Conservation (phyloP, 2,329 filamentous ascomycete species). For the Fusarium sp. region DNA sequence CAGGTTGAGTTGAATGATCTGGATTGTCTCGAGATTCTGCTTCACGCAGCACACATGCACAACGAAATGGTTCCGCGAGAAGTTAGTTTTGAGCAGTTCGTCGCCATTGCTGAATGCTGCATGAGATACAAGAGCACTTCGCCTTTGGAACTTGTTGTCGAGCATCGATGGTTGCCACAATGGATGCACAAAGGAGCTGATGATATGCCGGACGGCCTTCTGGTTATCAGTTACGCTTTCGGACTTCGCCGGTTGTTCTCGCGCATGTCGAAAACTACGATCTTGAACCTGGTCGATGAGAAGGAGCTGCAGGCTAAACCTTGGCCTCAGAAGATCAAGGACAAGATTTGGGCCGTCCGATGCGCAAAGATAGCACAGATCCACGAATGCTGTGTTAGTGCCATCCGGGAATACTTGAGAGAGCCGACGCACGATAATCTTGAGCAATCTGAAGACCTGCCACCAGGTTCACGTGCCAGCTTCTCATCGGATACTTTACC, state of each 20-base stretch:
- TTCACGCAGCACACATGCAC: conserved; percentile 68
- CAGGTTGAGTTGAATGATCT: conserved; percentile 63
- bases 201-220: conserved; percentile 64
- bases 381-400: conserved; percentile 60
- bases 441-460: conserved; percentile 34
- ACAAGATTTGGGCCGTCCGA: conserved; percentile 65
- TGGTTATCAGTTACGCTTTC: conserved; percentile 69
- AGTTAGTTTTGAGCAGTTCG: conserved; percentile 64
- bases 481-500: conserved; percentile 36
- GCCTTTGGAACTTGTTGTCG: conserved; percentile 65
- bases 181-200: conserved; percentile 65
- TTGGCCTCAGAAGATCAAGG: conserved; percentile 64
- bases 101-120: conserved; percentile 66
- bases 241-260: conserved; percentile 65
- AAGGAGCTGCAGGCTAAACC: conserved; percentile 59
- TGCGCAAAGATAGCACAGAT: conserved; percentile 67
- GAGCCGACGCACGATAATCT: conserved; percentile 43
- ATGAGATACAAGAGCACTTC: conserved; percentile 66
- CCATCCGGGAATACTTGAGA: conserved; percentile 63
- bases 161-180: conserved; percentile 66
- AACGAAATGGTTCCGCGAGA: conserved; percentile 62
- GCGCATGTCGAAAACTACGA: conserved; percentile 64
- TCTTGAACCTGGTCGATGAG: conserved; percentile 62
- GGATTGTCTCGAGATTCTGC: conserved; percentile 60
- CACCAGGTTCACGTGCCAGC: conserved; percentile 43